Base-by-base conservation (phyloP, 768 basidiomycete species). In the Megacollybia marginata region DNA sequence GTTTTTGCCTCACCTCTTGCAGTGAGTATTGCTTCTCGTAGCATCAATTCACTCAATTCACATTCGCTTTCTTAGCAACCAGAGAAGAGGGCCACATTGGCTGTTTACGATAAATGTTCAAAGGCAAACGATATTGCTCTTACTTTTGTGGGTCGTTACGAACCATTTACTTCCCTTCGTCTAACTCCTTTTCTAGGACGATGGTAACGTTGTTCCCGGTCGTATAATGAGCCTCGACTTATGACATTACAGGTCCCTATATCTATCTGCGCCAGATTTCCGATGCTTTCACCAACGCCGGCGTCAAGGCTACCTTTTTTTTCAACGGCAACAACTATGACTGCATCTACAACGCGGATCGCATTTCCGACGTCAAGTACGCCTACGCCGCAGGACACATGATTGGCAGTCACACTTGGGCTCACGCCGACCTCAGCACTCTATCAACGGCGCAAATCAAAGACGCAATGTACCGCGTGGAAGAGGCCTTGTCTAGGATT, bases 381-480 rank as follows among this genome's bases (percentile, higher is more conserved):
- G 57, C 57, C 2, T 64, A 58, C 49, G 51, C 56, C 23, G 47
- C 49, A 38, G 62, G 62, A 13, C 66, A 67, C 49, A 59, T 63
- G 52, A 52, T 67, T 20, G 61, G 57, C 2, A 62, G 62, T 10
- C 66, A 67, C 48, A 64, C 62, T 9, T 67, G 66, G 66, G 49
- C 50, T 9, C 66, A 67, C 48, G 49, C 54, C 10, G 52, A 62
- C 42, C 52, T 66, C 13, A 52, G 49, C 23, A 55, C 49, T 2
- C 48, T 62, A 15, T 38, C 12, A 12, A 44, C 44, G 45, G 42
- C 49, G 16, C 44, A 59, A 32, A 50, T 60, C 5, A 19, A 42
- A n/a, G 42, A 42, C 34, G 54, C 55, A 33, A 45, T 55, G 28
- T 16, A 33, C 35, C 42, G 48, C n/a, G 49, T 48, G 11, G 49